phyloP scores from a whole-genome alignment of 1,284 basidiomycete species.

The Wallemia mellicola region DNA sequence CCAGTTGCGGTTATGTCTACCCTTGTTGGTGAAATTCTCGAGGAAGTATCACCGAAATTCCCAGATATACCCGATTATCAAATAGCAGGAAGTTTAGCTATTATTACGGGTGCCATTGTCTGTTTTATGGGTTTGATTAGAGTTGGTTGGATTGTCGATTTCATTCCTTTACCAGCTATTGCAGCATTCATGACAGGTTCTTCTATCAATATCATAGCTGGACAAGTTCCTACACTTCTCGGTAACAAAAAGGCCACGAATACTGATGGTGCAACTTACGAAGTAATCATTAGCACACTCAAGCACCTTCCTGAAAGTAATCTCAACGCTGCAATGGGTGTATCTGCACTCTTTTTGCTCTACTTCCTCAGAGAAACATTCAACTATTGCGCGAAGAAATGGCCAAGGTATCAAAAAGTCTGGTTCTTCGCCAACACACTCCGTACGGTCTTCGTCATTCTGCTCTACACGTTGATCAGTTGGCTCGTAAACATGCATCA shows the following conservation, averaged over 20 bases:
- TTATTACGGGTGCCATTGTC: conserved; percentile 77
- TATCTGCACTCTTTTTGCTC: conserved; percentile 39
- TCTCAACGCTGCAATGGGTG: conserved; percentile 68
- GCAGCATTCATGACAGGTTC: conserved; percentile 45
- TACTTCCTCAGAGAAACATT: conserved; percentile 44
- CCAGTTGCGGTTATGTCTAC: conserved; percentile 95
- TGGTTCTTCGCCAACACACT: conserved; percentile 64
- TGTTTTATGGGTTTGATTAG: conserved; percentile 71
- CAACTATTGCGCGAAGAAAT: conserved; percentile 28
- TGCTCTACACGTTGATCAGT: conserved; percentile 53
- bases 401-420: conserved; percentile 35
- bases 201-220: conserved; percentile 54
- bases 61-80: conserved; percentile 18
- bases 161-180: conserved; percentile 54
- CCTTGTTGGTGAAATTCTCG: conserved; percentile 54
- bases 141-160: conserved; percentile 81
- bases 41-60: conserved; percentile 19
- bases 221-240: conserved; percentile 59
- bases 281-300: conserved; percentile 69
- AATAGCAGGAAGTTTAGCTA: conserved; percentile 61
- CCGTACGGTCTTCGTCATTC: conserved; percentile 59
- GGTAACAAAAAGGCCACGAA: conserved; percentile 43
- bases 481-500: conserved; percentile 47
- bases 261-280: conserved; percentile 54
- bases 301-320: conserved; percentile 41